Evolutionary conservation across 441 rosid species (phyloP), one percentile per base, ranked within the genome.

Genomic region (Brassica balearica): DNA sequence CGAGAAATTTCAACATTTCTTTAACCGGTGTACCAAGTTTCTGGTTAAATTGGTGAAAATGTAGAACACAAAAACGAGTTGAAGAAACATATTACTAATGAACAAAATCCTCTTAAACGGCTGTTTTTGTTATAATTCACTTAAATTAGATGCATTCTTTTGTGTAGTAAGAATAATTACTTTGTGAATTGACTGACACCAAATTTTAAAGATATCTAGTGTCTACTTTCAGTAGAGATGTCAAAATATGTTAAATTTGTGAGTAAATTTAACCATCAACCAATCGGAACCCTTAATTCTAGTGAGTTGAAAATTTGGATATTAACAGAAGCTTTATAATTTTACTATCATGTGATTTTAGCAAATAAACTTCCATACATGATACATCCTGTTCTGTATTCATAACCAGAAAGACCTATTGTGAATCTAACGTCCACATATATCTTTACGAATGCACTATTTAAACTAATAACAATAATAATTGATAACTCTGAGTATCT

Each of bases 381-480:
- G 34, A 43, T 46, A 46, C 14, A 12, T 46, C 53, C 7, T 46
- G 11, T 43, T 43, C 11, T 43, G 15, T 46, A 46, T 11, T 46
- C 15, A 25, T 25, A 11, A 46, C 53, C 14, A 46, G 53, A 46
- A 46, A 46, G 53, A 46, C 53, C 6, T 46, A 4, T 58, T 58
- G 14, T 2, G n/a, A 25, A 58, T 4, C 10, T 27, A 58, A 20
- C 63, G 29, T 20, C 63, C 63, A 58, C 29, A 9, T 58, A 14
- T 23, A 65, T 73, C 62, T 14, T 10, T 23, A 27, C 3, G 4
- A 27, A 32, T 32, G 7, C 27, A 25, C 27, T 19, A 19, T 19
- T 19, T 19, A 19, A 75, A 69, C 55, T 32, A 68, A 46, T 61
- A 76, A 55, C 66, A 36, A 56, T 69, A 48, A 27, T n/a, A n/a